Evolutionary conservation across 768 basidiomycete species (phyloP).

Genomic region (Cyclocybe aegerita): DNA sequence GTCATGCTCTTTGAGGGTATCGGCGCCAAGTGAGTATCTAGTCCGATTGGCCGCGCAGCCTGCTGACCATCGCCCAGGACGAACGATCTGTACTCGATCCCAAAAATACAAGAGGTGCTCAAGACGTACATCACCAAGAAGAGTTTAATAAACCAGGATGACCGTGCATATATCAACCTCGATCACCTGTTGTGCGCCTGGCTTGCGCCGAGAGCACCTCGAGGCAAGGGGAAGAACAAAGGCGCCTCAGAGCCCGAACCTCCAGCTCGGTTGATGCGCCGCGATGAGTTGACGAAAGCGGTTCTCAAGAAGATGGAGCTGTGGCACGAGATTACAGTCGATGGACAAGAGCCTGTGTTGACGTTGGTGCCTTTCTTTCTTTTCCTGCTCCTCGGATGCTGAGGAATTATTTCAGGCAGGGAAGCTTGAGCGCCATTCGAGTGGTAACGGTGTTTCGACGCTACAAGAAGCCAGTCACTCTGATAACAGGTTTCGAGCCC

Average conservation of each 20-base stretch:
- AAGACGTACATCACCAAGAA: conserved; percentile 62
- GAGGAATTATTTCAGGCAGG: conserved; percentile 56
- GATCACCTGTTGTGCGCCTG: conserved; percentile 44
- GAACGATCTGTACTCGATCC: conserved; percentile 49
- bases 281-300: conserved; percentile 59
- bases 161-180: conserved; percentile 72
- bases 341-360: conserved; percentile 52
- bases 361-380: conserved; percentile 46
- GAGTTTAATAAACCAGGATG: conserved; percentile 60
- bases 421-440: conserved; percentile 66
- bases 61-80: conserved; percentile 34
- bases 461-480: conserved; percentile 73
- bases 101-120: conserved; percentile 57
- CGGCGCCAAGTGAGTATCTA: conserved; percentile 56
- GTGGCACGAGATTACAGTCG: conserved; percentile 65
- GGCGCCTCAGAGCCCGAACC: conserved; percentile 11
- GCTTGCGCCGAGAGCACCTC: conserved; percentile 31
- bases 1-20: conserved; percentile 61
- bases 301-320: conserved; percentile 69
- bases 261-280: conserved; percentile 53
- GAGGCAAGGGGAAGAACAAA: conserved; percentile 31
- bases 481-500: conserved; percentile 78
- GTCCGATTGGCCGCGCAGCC: neutral
- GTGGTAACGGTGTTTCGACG: conserved; percentile 71
- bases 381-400: neutral